phyloP scores from a whole-genome alignment of 345 rosid species.

The Corymbia maculata region DNA sequence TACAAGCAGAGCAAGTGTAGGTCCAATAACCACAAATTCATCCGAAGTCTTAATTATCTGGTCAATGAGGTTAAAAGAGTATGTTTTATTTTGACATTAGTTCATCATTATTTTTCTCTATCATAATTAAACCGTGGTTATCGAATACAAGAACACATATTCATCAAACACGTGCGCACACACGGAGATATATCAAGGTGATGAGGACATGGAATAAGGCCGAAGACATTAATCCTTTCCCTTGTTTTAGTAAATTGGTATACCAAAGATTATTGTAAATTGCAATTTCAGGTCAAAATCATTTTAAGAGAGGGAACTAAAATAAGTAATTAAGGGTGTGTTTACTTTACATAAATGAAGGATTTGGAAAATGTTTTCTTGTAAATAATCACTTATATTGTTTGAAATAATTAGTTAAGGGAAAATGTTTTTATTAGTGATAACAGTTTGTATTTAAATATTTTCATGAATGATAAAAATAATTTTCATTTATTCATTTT shows the following conservation, averaged over 20 bases:
- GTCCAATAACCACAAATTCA: background rate
- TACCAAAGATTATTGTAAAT: background rate
- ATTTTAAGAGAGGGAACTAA: background rate
- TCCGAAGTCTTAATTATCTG: background rate
- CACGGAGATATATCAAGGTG: no score
- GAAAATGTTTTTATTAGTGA: no score
- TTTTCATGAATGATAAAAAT: background rate
- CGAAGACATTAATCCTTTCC: no score
- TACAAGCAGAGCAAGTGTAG: background rate
- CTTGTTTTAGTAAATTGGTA: background rate
- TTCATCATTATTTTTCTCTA: background rate
- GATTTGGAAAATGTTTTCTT: no score
- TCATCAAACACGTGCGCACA: background rate
- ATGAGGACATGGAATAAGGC: no score
- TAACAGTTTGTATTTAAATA: background rate
- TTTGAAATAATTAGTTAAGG: no score
- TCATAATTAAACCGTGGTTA: background rate
- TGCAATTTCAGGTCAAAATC: background rate
- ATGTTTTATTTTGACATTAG: background rate
- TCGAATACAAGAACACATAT: background rate
- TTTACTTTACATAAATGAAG: background rate
- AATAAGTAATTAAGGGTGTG: background rate
- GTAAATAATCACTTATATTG: rapidly evolving
- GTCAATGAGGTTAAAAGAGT: background rate
- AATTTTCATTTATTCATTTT: background rate